phyloP scores from a whole-genome alignment of 257 asterid genomes.

The Ilex asprella region DNA sequence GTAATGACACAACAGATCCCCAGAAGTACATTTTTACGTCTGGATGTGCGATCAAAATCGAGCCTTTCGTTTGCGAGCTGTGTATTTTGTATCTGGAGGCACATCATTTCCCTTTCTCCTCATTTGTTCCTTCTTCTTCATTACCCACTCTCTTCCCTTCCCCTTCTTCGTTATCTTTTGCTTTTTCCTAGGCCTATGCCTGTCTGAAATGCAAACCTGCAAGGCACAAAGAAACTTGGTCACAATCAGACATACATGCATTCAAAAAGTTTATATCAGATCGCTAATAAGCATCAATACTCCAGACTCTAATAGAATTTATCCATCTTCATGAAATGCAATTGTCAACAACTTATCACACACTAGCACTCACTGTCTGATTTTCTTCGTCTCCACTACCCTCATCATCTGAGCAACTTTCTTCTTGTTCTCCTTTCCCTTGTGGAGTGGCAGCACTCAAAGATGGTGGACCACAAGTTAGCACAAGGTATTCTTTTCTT shows the following conservation, averaged over 20 bases:
- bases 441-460: constrained; percentile 48
- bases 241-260: neutral
- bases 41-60: constrained; percentile 37
- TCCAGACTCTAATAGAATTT: neutral
- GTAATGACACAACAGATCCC: too few species aligned
- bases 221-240: constrained; percentile 7
- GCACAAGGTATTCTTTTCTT: constrained; percentile 88
- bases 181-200: constrained; percentile 75
- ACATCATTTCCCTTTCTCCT: constrained; percentile 70
- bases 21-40: too few species aligned
- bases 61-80: constrained; percentile 85
- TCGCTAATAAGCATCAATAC: neutral
- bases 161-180: constrained; percentile 68
- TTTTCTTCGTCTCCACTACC: constrained; percentile 73
- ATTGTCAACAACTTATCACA: neutral
- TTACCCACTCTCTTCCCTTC: constrained; percentile 78
- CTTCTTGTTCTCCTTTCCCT: constrained; percentile 69
- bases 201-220: constrained; percentile 68
- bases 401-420: constrained; percentile 63
- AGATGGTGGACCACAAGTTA: constrained; percentile 81
- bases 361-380: constrained; percentile 41
- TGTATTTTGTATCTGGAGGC: constrained; percentile 71
- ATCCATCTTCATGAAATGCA: neutral
- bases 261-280: neutral
- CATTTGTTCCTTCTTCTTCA: constrained; percentile 68